Conservation (phyloP, 768 basidiomycete species). For the Psilocybe azurescens region DNA sequence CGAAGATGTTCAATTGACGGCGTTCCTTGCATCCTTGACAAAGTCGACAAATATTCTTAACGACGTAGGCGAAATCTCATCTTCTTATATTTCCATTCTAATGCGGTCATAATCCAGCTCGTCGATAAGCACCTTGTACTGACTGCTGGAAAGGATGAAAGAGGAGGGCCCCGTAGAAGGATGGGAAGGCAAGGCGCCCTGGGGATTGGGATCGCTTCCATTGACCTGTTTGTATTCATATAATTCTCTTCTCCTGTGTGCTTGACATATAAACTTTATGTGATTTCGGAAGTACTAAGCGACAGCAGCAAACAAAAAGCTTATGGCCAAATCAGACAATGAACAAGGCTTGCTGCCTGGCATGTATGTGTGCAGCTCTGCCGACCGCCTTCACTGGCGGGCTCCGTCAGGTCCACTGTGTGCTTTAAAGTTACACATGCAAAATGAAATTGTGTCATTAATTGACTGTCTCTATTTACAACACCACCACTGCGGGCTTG, state of each 20-base stretch:
- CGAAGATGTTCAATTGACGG: slow-evolving; percentile 92
- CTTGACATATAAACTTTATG: no score
- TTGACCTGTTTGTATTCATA: slow-evolving; percentile 21
- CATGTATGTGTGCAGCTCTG: no score
- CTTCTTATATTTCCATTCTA: slow-evolving; percentile 5
- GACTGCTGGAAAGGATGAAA: slow-evolving; percentile 61
- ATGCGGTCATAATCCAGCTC: slow-evolving; percentile 44
- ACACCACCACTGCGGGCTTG: no score
- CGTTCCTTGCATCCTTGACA: slow-evolving; percentile 86
- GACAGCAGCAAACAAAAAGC: no score
- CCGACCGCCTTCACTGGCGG: no score
- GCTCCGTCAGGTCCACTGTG: no score
- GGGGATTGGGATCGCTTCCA: slow-evolving; percentile 65
- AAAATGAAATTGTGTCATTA: no score
- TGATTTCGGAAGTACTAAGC: no score
- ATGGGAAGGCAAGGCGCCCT: slow-evolving; percentile 50
- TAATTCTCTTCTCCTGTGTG: not conserved
- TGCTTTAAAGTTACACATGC: no score
- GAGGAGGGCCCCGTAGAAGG: slow-evolving; percentile 56
- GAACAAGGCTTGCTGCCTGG: no score
- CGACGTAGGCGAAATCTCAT: slow-evolving; percentile 61
- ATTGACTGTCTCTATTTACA: no score
- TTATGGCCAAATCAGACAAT: no score
- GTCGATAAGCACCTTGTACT: slow-evolving; percentile 81
- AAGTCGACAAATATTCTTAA: slow-evolving; percentile 89